Conservation (phyloP, 176 grass and related monocot species). For the Oryza coarctata region DNA sequence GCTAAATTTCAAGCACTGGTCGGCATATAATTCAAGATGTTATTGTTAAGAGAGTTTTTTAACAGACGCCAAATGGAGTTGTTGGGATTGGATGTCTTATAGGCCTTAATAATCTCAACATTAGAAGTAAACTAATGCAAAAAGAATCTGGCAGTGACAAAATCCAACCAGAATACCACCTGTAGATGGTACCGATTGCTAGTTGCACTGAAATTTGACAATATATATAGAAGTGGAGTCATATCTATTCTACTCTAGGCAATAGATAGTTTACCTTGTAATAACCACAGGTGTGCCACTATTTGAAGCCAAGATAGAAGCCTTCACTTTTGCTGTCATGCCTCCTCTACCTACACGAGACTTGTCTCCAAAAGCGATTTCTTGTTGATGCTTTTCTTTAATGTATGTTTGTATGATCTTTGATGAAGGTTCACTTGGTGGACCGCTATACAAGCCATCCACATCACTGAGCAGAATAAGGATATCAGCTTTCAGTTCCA, state of each 20-base stretch:
- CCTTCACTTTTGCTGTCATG: conserved; percentile 97
- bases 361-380: conserved; percentile 97
- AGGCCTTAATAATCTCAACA: not conserved
- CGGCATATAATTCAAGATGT: not conserved
- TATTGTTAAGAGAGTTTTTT: not conserved
- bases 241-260: not conserved
- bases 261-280: conserved; percentile 53
- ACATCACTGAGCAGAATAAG: conserved; percentile 95
- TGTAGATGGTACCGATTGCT: not conserved
- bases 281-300: conserved; percentile 90
- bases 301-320: conserved; percentile 73
- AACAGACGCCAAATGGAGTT: not conserved
- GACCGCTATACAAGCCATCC: conserved; percentile 91
- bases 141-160: not conserved
- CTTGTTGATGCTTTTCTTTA: conserved; percentile 80
- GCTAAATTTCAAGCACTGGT: not conserved
- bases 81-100: not conserved
- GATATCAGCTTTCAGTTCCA: conserved; percentile 89
- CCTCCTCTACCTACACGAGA: conserved; percentile 96
- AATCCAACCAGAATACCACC: not conserved
- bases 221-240: not conserved
- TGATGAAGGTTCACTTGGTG: conserved; percentile 78
- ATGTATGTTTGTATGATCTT: conserved; percentile 89
- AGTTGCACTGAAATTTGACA: conserved; percentile 9
- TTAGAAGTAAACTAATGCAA: not conserved